Conservation (phyloP, 306 rosid genomes). For the Vigna mungo region DNA sequence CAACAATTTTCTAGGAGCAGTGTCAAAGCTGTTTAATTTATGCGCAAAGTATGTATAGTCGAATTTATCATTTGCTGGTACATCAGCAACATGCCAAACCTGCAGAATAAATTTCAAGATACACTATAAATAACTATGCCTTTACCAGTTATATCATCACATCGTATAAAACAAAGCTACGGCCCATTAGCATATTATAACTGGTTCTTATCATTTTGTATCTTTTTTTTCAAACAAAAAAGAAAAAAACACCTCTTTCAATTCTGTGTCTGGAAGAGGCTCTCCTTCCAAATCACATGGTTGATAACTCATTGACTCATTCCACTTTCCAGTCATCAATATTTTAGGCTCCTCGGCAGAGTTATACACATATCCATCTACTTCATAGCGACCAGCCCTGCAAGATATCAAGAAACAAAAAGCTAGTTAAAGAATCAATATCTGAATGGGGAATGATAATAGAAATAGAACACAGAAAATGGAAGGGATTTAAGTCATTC, state of each 20-base stretch:
- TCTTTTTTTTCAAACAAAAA: not conserved
- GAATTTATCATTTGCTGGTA: slow-evolving; percentile 75
- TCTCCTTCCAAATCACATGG: slow-evolving; percentile 93
- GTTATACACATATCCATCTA: slow-evolving; percentile 93
- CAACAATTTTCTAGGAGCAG: slow-evolving; percentile 81
- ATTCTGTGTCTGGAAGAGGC: slow-evolving; percentile 78
- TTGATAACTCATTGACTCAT: slow-evolving; percentile 82
- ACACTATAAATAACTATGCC: slow-evolving; percentile 13
- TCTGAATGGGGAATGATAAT: slow-evolving; percentile 27
- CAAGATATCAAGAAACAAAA: slow-evolving; percentile 33
- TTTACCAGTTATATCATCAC: slow-evolving; percentile 4
- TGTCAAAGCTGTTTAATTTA: slow-evolving; percentile 85
- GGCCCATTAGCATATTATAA: slow-evolving; percentile 11
- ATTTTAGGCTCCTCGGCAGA: slow-evolving; percentile 89
- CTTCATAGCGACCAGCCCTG: slow-evolving; percentile 96
- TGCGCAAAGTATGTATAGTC: slow-evolving; percentile 92
- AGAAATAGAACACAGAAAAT: slow-evolving; percentile 27
- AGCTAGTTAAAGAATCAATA: not conserved
- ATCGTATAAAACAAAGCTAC: slow-evolving; percentile 11
- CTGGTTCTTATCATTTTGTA: slow-evolving; percentile 14
- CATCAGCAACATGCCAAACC: slow-evolving; percentile 92
- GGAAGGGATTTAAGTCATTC: slow-evolving; percentile 15
- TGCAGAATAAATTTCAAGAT: slow-evolving; percentile 49
- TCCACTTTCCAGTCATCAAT: slow-evolving; percentile 97
- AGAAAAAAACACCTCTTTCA: slow-evolving; percentile 68